These are phyloP conservation scores for Casuarina cunninghamiana DNA, from an alignment of 306 rosid genomes.

Conservation along the genomic window DNA sequence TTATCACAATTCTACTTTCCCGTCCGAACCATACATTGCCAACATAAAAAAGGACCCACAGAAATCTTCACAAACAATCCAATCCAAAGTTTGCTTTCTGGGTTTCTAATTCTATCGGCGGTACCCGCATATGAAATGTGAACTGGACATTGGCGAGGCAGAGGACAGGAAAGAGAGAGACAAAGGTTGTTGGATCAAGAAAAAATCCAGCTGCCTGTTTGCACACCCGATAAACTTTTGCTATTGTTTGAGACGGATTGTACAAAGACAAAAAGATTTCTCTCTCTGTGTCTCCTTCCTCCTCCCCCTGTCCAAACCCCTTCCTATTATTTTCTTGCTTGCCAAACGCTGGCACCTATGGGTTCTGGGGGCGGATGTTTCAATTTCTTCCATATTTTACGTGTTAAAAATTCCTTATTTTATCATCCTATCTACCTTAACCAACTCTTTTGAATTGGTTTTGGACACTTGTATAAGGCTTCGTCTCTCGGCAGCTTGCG, in stretches of 20 bases:
- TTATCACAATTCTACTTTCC: conserved; percentile 31
- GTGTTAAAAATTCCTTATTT: conserved; percentile 33
- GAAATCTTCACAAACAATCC: conserved; percentile 20
- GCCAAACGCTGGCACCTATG: conserved; percentile 47
- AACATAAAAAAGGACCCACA: conserved; percentile 12
- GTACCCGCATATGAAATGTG: background rate
- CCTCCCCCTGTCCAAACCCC: background rate
- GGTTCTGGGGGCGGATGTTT: conserved; percentile 53
- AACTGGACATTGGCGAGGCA: conserved; percentile 23
- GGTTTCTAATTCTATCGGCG: conserved; percentile 2
- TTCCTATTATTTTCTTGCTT: conserved; percentile 14
- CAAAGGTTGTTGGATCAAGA: conserved; percentile 29
- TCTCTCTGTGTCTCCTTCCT: conserved; percentile 25
- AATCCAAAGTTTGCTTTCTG: conserved; percentile 22
- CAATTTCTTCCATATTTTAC: conserved; percentile 58
- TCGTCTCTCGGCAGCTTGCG: no score
- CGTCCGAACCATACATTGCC: conserved; percentile 39
- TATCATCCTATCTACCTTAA: background rate
- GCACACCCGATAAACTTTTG: conserved; percentile 31
- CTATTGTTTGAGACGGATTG: conserved; percentile 36
- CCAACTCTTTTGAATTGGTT: no score
- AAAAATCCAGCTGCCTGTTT: conserved; percentile 41
- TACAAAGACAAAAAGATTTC: conserved; percentile 48
- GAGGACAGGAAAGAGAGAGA: conserved; percentile 22
- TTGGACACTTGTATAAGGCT: no score